Evolutionary conservation across 495 filamentous ascomycete species (phyloP), one percentile per base, ranked within the genome.

Genomic region (Neurospora sp.): DNA sequence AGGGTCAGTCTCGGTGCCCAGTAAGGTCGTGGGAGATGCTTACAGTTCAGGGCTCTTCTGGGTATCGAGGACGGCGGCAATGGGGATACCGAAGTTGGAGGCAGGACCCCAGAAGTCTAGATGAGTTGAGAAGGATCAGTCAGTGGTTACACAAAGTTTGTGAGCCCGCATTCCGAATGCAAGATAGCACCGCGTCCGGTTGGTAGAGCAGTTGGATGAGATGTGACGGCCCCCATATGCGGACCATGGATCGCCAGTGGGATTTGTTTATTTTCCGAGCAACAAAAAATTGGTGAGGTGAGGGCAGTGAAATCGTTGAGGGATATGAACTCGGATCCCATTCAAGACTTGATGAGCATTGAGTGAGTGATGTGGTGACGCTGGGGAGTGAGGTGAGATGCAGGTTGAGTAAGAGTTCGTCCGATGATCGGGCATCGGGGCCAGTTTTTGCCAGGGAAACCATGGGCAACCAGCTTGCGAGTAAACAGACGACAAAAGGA

Each of bases 81-180:
- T 82, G 44, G 94, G 94, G 81, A 98, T 98, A 84, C 93, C 94
- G 81, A 96, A 98, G 85, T 97, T 98, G 75, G 93, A 96, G 74
- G 87, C 94, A 14, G 94, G 94, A 71, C 94, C 94, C 94, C 94
- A 98, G 87, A 98, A 98, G 85, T 98, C 94, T 98, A 81, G 22
- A 39, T 16, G 10, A 2, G 39, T 5, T 48, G n/a, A 10, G 27
- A 65, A 9, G 14, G 27, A 65, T 37, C 27, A 42, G 71, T 70
- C 40, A 74, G 65, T 27, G 44, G n/a, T 38, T 31, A 27, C 20
- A 72, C 39, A 31, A 39, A 22, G 46, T 59, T 27, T 53, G 20
- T 48, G 8, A 22, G 48, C n/a, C 11, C 11, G 22, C 22, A 59
- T 59, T 5, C 12, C 6, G 53, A 4, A 61, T 61, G 48, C 22